These are phyloP conservation scores for Quillaja saponaria DNA, from an alignment of 306 rosid species.

Conservation along the genomic window DNA sequence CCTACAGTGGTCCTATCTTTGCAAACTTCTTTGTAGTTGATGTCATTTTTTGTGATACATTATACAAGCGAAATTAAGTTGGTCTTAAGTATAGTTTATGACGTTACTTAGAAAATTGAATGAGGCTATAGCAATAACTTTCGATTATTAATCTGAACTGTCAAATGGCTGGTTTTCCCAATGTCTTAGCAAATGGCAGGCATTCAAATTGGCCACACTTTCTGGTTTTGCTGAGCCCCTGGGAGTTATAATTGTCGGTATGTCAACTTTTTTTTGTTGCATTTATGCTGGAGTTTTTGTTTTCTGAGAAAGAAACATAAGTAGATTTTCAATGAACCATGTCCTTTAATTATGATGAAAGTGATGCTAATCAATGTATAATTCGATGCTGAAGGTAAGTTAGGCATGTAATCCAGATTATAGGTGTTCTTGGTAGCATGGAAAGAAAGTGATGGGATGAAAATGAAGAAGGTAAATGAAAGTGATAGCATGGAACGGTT, in stretches of 20 bases:
- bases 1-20: conserved; percentile 11
- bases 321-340: conserved; percentile 16
- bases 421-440: too few relatives aligned
- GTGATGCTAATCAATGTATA: conserved; percentile 9
- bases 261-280: conserved; percentile 34
- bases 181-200: conserved; percentile 87
- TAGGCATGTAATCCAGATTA: conserved; percentile 18
- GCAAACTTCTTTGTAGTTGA: conserved; percentile 20
- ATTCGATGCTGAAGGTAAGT: conserved; percentile 15
- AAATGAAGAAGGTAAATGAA: too few relatives aligned
- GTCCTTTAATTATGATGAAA: conserved; percentile 16
- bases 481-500: too few relatives aligned
- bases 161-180: conserved; percentile 23
- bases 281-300: conserved; percentile 13
- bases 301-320: conserved; percentile 20
- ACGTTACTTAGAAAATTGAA: too few relatives aligned
- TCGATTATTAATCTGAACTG: conserved; percentile 18
- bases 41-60: conserved; percentile 13
- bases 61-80: not conserved
- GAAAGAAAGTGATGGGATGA: too few relatives aligned
- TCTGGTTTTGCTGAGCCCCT: conserved; percentile 96
- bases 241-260: conserved; percentile 93
- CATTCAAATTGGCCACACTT: conserved; percentile 94
- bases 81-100: too few relatives aligned
- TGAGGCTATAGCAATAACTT: conserved; percentile 16